Evolutionary conservation across 2,329 filamentous ascomycete genomes (phyloP), one percentile per base, ranked within the genome.

Genomic region (Colletotrichum abscissum): DNA sequence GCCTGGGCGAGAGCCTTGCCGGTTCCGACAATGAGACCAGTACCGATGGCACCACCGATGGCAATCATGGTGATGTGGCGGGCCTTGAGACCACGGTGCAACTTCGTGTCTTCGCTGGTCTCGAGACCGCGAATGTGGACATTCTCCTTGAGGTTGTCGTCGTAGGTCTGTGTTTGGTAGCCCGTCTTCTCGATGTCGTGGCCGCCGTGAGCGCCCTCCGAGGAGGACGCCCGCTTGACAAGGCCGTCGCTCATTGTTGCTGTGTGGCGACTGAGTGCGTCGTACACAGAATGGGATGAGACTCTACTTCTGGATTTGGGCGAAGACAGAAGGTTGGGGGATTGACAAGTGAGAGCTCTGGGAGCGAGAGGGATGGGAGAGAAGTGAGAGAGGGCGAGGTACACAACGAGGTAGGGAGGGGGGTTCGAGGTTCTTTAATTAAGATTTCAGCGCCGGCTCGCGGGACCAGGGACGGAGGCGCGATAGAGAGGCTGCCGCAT

Each of bases 41-140:
- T 94, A 69, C 90, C 93, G 73, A 94, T 91, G 74, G 93, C 92
- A 80, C 93, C 93, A 78, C 92, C 93, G 72, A 94, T 93, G 76
- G 93, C 93, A 82, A 89, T 88, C 87, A 89, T 89, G 78, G 86
- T 88, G 78, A 89, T 88, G 80, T 89, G 87, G 11, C 87, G 86
- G 24, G 87, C 86, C 80, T 88, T 86, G 76, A 89, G 86, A 28
- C 86, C 87, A n/a, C 86, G 85, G 72, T 88, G 86, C 69, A 89
- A 84, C 76, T 81, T 80, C 60, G 86, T 88, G 74, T 87, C 85
- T 35, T 82, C 79, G 64, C 82, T 84, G 19, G 86, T 88, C 83
- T 88, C 86, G 75, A 88, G 79, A 75, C 86, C 87, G 58, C 84
- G 83, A 75, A 88, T 84, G 74, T 83, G 82, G 56, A 81, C 75